Evolutionary conservation across 2,329 filamentous ascomycete species (phyloP), one percentile per base, ranked within the genome.

Genomic region (Fusarium beomiforme): DNA sequence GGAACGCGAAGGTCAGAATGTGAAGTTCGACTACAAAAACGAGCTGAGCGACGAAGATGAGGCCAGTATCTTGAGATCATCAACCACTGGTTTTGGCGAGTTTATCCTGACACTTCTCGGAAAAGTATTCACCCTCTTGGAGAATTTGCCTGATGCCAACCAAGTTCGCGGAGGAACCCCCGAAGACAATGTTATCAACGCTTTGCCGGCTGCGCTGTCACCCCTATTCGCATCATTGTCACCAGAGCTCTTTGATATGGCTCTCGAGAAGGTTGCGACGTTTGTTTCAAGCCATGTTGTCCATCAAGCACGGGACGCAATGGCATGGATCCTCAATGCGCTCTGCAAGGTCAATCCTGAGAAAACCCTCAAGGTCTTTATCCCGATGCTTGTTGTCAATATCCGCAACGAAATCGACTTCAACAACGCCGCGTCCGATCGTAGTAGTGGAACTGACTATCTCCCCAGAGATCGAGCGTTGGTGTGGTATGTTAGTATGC

Each of bases 281-380:
- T 99, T 99, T 79, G 92, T 98, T 29, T 91, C 93, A 3, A 93
- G 93, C 70, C 96, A 98, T 82, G 96, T 99, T 51, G 95, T 99
- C 21, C 95, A 99, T 76, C 96, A 98, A 81, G 95, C 96, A 57
- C 88, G 95, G 72, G 96, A 99, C 85, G 95, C 96, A 11, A 98
- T 99, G 92, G 96, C 97, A 2, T 99, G 97, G 87, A 98, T 98
- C 58, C 93, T 95, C 82, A 98, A 98, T 80, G 93, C 94, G 1
- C 86, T 99, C 26, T 97, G 96, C 86, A 98, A 98, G 82, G 94
- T 97, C 73, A 93, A 97, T 75, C 95, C 97, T 0, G 91, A 95
- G 79, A 98, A 98, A 83, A 94, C 96, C 1, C 85, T 99, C 54
- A 96, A 95, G 78, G 90, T 94, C 17, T 92, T 99, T 59, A 87